Evolutionary conservation across 2,329 filamentous ascomycete genomes (phyloP).

Genomic region (Calonectria montana): DNA sequence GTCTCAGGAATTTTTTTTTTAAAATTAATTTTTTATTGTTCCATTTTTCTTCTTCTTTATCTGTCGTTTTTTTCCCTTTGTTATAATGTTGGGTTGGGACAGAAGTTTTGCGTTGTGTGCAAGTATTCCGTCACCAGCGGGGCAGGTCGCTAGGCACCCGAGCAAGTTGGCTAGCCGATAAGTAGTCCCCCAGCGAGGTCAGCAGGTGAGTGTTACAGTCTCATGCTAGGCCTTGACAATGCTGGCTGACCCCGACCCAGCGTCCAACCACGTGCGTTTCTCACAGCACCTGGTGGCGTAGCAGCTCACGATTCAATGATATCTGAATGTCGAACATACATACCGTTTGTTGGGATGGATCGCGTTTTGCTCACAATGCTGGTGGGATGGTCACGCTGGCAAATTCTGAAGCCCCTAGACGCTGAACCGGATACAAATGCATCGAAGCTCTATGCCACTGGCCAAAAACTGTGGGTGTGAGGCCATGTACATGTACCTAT

Average conservation of each 20-base stretch:
- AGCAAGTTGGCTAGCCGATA: not conserved
- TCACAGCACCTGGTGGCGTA: conserved; percentile 21
- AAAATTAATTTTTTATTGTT: too few relatives aligned
- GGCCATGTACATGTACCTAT: not conserved
- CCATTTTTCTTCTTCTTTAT: too few relatives aligned
- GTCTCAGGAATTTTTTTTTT: too few relatives aligned
- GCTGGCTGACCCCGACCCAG: not conserved
- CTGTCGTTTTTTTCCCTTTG: too few relatives aligned
- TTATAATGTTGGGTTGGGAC: too few relatives aligned
- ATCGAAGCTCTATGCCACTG: not conserved
- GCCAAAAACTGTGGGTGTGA: not conserved
- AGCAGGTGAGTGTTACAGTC: not conserved
- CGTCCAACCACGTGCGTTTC: conserved; percentile 16
- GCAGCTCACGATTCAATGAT: conserved; percentile 11
- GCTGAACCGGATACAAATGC: not conserved
- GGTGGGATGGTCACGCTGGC: not conserved
- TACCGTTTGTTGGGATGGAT: not conserved
- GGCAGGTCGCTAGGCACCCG: not conserved
- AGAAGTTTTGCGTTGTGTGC: too few relatives aligned
- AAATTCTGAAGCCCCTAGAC: not conserved
- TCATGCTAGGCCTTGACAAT: not conserved
- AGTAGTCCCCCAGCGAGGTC: conserved; percentile 1
- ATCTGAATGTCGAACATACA: not conserved
- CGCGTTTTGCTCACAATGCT: not conserved
- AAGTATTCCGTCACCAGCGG: too few relatives aligned